Percentiles rank a stretch among this genome's conserved stretches.
Conservation (phyloP, 2,329 filamentous ascomycete species). For the Penicillium brasilianum region DNA sequence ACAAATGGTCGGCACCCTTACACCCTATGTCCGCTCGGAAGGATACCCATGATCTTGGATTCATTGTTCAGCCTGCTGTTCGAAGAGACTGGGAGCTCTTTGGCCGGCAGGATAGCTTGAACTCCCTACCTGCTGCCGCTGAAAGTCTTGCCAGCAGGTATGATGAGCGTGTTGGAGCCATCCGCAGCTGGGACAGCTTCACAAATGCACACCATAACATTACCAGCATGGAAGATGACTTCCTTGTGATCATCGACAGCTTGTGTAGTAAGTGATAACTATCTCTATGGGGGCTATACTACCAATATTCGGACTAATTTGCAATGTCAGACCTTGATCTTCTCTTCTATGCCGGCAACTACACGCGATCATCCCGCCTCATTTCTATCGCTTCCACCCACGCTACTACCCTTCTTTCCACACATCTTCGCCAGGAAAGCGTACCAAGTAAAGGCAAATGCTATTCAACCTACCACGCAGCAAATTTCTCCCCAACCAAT, state of each 20-base stretch:
- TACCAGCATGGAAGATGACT: conserved; percentile 35
- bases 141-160: conserved; percentile 52
- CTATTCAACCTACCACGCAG: conserved; percentile 29
- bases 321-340: conserved; percentile 38
- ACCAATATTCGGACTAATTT: not conserved
- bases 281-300: not conserved
- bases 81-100: conserved; percentile 55
- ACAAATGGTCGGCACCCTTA: conserved; percentile 41
- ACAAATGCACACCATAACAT: conserved; percentile 35
- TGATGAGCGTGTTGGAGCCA: conserved; percentile 48
- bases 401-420: conserved; percentile 19
- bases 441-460: not conserved
- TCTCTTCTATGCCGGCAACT: conserved; percentile 44
- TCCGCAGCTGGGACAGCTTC: conserved; percentile 56
- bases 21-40: conserved; percentile 49
- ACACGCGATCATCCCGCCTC: conserved; percentile 19
- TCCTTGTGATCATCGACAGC: conserved; percentile 51
- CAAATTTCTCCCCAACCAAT: conserved; percentile 22
- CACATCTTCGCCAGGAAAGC: conserved; percentile 20
- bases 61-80: conserved; percentile 57
- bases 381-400: conserved; percentile 35
- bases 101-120: conserved; percentile 45
- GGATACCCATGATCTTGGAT: conserved; percentile 60
- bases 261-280: conserved; percentile 29
- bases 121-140: conserved; percentile 52